Conservation (phyloP, 495 filamentous ascomycete species). For the Penicillium flavigenum region DNA sequence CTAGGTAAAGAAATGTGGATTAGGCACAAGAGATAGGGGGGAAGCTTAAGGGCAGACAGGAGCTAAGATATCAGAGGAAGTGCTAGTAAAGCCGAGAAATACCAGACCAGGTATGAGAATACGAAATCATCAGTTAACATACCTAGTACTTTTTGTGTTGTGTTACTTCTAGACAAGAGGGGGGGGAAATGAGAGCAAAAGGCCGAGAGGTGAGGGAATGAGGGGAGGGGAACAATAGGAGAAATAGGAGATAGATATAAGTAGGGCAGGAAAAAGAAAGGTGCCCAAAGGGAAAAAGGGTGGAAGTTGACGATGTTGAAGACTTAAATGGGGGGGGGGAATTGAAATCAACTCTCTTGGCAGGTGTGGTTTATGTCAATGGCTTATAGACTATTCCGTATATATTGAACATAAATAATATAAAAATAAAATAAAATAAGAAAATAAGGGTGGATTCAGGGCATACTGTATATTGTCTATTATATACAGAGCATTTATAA, state of each 20-base stretch:
- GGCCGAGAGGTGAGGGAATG: too few relatives aligned
- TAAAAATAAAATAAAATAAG: neutral
- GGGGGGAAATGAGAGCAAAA: neutral
- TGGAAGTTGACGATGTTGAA: too few relatives aligned
- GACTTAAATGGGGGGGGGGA: neutral
- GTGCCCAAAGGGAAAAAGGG: too few relatives aligned
- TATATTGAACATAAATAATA: neutral
- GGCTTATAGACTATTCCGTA: neutral
- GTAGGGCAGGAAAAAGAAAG: too few relatives aligned
- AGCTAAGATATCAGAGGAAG: neutral
- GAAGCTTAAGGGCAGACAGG: neutral
- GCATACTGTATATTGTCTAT: too few relatives aligned
- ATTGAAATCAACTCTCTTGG: neutral
- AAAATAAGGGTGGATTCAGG: neutral
- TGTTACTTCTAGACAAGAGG: slow-evolving; percentile 5
- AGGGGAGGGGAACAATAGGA: too few relatives aligned
- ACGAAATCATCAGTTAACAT: neutral
- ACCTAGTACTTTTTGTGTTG: neutral
- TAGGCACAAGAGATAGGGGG: neutral
- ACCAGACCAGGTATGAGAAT: neutral
- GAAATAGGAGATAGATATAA: too few relatives aligned
- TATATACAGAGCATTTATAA: too few relatives aligned
- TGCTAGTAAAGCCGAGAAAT: neutral
- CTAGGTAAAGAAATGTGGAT: neutral
- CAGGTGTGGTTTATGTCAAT: neutral